Evolutionary conservation across 768 basidiomycete species (phyloP).

Genomic region (Trametes cinnabarina): DNA sequence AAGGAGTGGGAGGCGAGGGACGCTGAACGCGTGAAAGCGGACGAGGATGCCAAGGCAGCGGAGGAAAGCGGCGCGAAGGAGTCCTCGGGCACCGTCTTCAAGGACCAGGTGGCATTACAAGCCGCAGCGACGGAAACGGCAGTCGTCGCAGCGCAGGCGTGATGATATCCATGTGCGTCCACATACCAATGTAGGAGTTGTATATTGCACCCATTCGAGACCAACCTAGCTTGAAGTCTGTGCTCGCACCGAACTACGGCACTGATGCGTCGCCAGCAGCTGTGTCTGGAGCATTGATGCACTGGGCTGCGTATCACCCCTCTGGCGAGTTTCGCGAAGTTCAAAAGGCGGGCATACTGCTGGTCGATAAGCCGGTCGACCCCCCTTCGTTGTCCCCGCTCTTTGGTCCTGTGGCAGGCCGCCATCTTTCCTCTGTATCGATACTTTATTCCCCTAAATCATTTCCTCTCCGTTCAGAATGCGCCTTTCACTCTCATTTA

Average conservation of each 20-base stretch:
- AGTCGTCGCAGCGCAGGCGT: no score
- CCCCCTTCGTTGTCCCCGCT: neutral
- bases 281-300: conserved; percentile 10
- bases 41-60: conserved; percentile 9
- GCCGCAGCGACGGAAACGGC: neutral
- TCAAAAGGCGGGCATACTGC: neutral
- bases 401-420: conserved; percentile 15
- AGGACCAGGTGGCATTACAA: neutral
- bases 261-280: conserved; percentile 5
- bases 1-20: conserved; percentile 57
- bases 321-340: neutral
- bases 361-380: neutral
- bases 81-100: neutral
- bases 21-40: conserved; percentile 12
- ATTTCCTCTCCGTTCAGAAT: conserved; percentile 3
- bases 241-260: neutral
- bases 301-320: conserved; percentile 3
- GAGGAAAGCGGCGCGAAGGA: neutral
- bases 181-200: neutral
- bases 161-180: no score
- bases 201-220: neutral
- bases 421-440: neutral
- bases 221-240: neutral
- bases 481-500: conserved; percentile 1
- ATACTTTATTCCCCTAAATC: neutral